phyloP scores from a whole-genome alignment of 768 basidiomycete genomes.

The Stropharia rugosoannulata region DNA sequence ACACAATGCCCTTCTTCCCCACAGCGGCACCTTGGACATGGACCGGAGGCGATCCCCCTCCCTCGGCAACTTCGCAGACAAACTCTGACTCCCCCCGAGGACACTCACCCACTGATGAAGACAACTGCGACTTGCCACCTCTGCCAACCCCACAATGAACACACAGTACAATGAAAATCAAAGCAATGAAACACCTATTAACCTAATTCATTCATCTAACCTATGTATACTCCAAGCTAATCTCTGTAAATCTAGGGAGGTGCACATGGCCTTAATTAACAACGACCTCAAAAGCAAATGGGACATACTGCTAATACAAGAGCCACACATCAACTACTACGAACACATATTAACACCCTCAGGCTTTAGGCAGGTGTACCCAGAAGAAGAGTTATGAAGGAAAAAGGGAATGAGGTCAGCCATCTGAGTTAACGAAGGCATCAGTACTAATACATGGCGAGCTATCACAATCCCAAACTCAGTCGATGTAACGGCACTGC shows the following conservation, averaged over 20 bases:
- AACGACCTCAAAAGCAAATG: neutral
- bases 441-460: constrained; percentile 17
- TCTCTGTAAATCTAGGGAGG: too few relatives aligned
- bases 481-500: constrained; percentile 17
- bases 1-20: neutral
- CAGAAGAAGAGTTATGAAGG: neutral
- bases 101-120: neutral
- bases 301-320: neutral
- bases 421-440: constrained; percentile 16
- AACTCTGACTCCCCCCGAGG: too few relatives aligned
- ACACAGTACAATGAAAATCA: neutral
- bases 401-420: constrained; percentile 6
- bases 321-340: neutral
- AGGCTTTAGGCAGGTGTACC: too few relatives aligned
- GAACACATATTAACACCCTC: too few relatives aligned
- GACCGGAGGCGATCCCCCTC: neutral
- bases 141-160: neutral
- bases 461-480: constrained; percentile 5
- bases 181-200: too few relatives aligned
- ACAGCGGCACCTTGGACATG: neutral
- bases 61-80: neutral
- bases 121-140: neutral
- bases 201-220: too few relatives aligned
- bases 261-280: neutral
- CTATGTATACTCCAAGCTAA: too few relatives aligned